These are phyloP conservation scores for Salix purpurea DNA, from an alignment of 345 rosid genomes.

Conservation along the genomic window DNA sequence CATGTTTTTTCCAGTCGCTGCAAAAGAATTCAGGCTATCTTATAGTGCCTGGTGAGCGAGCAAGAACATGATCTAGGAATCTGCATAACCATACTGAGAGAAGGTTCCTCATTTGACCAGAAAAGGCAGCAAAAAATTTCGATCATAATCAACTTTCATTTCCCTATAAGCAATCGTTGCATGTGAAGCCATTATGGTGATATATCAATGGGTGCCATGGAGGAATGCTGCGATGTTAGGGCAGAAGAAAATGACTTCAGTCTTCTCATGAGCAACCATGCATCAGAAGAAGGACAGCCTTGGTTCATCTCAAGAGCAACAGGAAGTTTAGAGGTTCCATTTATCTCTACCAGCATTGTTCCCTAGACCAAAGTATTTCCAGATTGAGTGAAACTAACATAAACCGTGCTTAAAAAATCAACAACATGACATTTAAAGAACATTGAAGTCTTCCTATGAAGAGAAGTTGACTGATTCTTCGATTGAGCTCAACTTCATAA, in stretches of 20 bases:
- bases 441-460: not conserved
- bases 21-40: not conserved
- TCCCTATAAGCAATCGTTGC: not conserved
- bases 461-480: not conserved
- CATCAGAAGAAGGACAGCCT: constrained; percentile 66
- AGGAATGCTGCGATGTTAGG: constrained; percentile 15
- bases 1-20: not conserved
- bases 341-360: constrained; percentile 61
- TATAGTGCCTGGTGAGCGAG: not conserved
- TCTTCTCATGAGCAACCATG: constrained; percentile 70
- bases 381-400: not conserved
- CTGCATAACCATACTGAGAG: not conserved
- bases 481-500: constrained; percentile 1
- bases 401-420: not conserved
- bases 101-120: not conserved
- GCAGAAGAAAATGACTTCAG: constrained; percentile 27
- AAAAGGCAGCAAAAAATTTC: not conserved
- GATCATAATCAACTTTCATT: not conserved
- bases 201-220: constrained; percentile 28
- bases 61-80: not conserved
- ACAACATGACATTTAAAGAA: not conserved
- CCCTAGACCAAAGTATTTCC: constrained; percentile 50
- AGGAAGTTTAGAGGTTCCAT: constrained; percentile 50
- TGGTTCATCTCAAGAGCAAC: constrained; percentile 63
- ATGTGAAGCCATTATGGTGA: constrained; percentile 38